phyloP scores from a whole-genome alignment of 768 basidiomycete genomes.

The Rhizopogon salebrosus region DNA sequence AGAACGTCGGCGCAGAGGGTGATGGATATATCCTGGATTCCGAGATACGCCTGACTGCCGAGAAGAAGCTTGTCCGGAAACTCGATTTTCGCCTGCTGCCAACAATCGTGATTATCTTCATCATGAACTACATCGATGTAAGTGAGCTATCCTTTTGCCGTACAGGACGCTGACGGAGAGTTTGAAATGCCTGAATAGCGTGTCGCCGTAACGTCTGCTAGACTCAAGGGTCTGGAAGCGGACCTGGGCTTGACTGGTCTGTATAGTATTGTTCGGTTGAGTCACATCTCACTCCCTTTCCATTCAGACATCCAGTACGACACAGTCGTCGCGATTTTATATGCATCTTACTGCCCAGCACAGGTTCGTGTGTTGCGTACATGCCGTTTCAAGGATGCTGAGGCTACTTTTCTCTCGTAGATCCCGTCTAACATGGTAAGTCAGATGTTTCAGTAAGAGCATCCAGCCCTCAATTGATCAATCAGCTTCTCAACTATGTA shows the following conservation, averaged over 20 bases:
- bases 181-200: constrained; percentile 25
- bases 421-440: constrained; percentile 57
- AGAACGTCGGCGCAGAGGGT: background rate
- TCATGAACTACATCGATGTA: constrained; percentile 70
- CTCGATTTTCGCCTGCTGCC: constrained; percentile 54
- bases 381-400: background rate
- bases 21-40: background rate
- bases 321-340: constrained; percentile 50
- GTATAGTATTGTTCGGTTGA: background rate
- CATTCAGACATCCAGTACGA: constrained; percentile 47
- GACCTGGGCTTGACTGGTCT: constrained; percentile 43
- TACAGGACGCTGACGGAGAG: background rate
- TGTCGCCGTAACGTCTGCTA: constrained; percentile 44
- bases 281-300: background rate
- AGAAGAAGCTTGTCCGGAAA: constrained; percentile 41
- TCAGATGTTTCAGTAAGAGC: background rate
- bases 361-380: constrained; percentile 31
- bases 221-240: constrained; percentile 45
- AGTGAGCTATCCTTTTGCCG: constrained; percentile 2
- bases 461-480: background rate
- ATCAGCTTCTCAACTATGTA: constrained; percentile 49
- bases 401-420: background rate
- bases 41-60: constrained; percentile 9
- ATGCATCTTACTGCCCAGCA: constrained; percentile 59
- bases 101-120: constrained; percentile 51